These are phyloP conservation scores for Scheffersomyces cryptocercus DNA, from an alignment of 1,139 yeast genomes.

Conservation along the genomic window DNA sequence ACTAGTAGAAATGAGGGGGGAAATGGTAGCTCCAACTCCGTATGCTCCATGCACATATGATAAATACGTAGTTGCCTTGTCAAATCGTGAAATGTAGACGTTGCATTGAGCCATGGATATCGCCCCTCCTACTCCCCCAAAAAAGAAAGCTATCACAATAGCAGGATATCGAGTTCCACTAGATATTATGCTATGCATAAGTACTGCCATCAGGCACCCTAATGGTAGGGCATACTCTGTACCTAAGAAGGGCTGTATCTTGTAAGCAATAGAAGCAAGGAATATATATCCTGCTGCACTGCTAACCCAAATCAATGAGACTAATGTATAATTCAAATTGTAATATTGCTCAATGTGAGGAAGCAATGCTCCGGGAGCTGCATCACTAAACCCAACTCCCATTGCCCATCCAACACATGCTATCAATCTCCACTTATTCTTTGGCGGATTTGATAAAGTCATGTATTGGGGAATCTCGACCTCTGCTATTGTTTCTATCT, in stretches of 20 bases:
- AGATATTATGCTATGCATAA: slow-evolving; percentile 43
- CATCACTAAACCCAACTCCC: slow-evolving; percentile 39
- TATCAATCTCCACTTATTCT: slow-evolving; percentile 41
- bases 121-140: slow-evolving; percentile 64
- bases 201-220: slow-evolving; percentile 34
- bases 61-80: slow-evolving; percentile 48
- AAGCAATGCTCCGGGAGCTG: slow-evolving; percentile 50
- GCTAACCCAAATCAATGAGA: slow-evolving; percentile 47
- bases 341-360: slow-evolving; percentile 43
- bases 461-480: slow-evolving; percentile 10
- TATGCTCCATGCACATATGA: slow-evolving; percentile 61
- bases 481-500: not conserved
- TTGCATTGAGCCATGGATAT: slow-evolving; percentile 57
- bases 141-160: slow-evolving; percentile 52
- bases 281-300: slow-evolving; percentile 47
- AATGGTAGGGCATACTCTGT: slow-evolving; percentile 34
- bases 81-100: slow-evolving; percentile 53
- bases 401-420: slow-evolving; percentile 45
- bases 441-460: slow-evolving; percentile 42
- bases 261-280: slow-evolving; percentile 40
- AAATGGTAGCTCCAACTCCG: slow-evolving; percentile 63
- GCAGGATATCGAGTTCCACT: slow-evolving; percentile 39
- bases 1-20: slow-evolving; percentile 60
- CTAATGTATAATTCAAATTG: slow-evolving; percentile 36
- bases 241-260: slow-evolving; percentile 43